Percentiles rank a stretch among this genome's conserved stretches.
These are phyloP conservation scores for Beauveria sp. DNA, from an alignment of 2,329 filamentous ascomycete species.

Conservation along the genomic window DNA sequence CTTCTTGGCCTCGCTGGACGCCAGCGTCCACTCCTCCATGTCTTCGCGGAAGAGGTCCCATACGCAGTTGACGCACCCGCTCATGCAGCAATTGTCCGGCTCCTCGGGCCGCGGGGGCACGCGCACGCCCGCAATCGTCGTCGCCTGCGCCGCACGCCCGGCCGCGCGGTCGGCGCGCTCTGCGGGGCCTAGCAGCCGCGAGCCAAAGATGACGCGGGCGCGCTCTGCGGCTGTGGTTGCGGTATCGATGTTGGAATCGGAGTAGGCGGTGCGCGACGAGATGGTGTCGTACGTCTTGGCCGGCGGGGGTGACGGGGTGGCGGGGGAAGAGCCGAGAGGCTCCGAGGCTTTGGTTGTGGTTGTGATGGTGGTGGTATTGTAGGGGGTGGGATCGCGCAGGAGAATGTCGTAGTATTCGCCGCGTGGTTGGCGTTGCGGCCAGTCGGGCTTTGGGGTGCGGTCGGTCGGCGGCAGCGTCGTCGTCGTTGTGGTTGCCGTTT, in stretches of 20 bases:
- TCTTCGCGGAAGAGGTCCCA: slow-evolving; percentile 92
- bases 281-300: slow-evolving; percentile 7
- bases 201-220: slow-evolving; percentile 71
- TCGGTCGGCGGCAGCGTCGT: background rate
- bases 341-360: background rate
- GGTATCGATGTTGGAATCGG: slow-evolving; percentile 15
- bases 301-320: background rate
- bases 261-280: slow-evolving; percentile 4
- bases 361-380: background rate
- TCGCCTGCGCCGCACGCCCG: slow-evolving; percentile 50
- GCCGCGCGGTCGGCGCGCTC: slow-evolving; percentile 56
- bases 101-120: slow-evolving; percentile 81
- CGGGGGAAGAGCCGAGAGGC: background rate
- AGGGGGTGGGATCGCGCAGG: slow-evolving; percentile 7
- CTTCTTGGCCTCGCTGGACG: slow-evolving; percentile 54
- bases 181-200: slow-evolving; percentile 64
- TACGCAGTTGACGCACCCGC: slow-evolving; percentile 93
- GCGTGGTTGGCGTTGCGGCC: slow-evolving; percentile 6
- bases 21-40: slow-evolving; percentile 76
- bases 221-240: slow-evolving; percentile 42
- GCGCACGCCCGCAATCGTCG: slow-evolving; percentile 65
- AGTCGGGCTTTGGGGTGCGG: background rate
- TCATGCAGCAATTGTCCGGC: slow-evolving; percentile 99
- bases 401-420: slow-evolving; percentile 13
- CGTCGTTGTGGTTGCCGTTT: background rate